A percentile compares a stretch with the other conserved stretches of the same genome.
Conservation (phyloP, 2,329 filamentous ascomycete species). For the Arthrobotrys megalospora region DNA sequence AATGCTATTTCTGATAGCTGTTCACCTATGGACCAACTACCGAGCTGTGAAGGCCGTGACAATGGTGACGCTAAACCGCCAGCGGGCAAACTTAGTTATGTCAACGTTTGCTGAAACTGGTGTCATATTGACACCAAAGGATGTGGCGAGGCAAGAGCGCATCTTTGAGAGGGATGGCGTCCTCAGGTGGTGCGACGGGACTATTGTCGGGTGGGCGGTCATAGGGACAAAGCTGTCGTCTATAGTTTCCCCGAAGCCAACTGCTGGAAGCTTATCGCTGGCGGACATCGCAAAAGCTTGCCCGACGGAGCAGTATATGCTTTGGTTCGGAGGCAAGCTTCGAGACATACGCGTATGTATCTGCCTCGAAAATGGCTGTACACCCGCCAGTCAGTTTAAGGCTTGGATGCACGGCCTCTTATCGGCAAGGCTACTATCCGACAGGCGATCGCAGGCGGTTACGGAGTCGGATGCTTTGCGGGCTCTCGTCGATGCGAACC, state of each 20-base stretch:
- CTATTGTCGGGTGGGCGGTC: slow-evolving; percentile 71
- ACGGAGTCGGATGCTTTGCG: slow-evolving; percentile 70
- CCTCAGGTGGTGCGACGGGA: slow-evolving; percentile 72
- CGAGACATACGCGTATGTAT: slow-evolving; percentile 70
- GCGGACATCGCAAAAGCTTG: slow-evolving; percentile 66
- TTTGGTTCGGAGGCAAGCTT: slow-evolving; percentile 71
- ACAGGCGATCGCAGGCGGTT: slow-evolving; percentile 64
- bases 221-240: slow-evolving; percentile 71
- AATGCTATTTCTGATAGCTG: slow-evolving; percentile 79
- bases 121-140: slow-evolving; percentile 74
- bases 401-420: slow-evolving; percentile 76
- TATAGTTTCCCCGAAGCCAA: slow-evolving; percentile 64
- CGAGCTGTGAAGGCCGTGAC: slow-evolving; percentile 85
- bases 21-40: slow-evolving; percentile 89
- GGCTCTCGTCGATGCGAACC: slow-evolving; percentile 67
- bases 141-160: slow-evolving; percentile 75
- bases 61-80: slow-evolving; percentile 87
- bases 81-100: slow-evolving; percentile 85
- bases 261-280: slow-evolving; percentile 54
- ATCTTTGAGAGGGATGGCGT: slow-evolving; percentile 78
- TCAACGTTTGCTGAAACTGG: slow-evolving; percentile 72
- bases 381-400: slow-evolving; percentile 71
- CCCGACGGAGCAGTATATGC: slow-evolving; percentile 73
- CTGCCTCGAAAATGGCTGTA: slow-evolving; percentile 75
- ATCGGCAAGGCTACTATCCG: slow-evolving; percentile 66